Percentiles rank a stretch among this genome's conserved stretches.
phyloP scores from a whole-genome alignment of 495 filamentous ascomycete genomes.

The Hypoxylon crocopeplum region DNA sequence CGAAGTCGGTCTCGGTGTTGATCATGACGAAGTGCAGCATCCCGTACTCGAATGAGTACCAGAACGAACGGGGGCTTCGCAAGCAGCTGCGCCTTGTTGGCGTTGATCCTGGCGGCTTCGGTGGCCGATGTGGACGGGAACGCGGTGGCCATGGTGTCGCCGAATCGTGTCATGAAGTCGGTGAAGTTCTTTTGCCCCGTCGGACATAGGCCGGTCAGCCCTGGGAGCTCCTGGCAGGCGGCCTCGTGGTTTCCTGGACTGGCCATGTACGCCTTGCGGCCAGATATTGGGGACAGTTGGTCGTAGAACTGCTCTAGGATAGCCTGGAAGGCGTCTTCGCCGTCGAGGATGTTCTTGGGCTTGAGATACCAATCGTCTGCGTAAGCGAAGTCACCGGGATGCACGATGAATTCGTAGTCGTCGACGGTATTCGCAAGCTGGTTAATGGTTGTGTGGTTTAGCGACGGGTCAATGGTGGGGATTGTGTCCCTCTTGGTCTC shows the following conservation, averaged over 20 bases:
- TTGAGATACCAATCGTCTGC: conserved; percentile 56
- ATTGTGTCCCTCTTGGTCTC: conserved; percentile 60
- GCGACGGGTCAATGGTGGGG: conserved; percentile 58
- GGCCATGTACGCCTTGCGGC: conserved; percentile 53
- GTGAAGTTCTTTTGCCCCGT: conserved; percentile 67
- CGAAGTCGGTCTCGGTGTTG: conserved; percentile 63
- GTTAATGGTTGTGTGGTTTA: conserved; percentile 68
- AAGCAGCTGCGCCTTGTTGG: conserved; percentile 54
- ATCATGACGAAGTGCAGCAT: conserved; percentile 64
- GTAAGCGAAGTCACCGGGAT: conserved; percentile 60
- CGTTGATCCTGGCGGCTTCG: conserved; percentile 51
- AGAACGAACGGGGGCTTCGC: conserved; percentile 68
- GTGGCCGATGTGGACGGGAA: conserved; percentile 55
- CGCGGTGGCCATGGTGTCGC: conserved; percentile 55
- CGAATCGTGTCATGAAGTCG: conserved; percentile 63
- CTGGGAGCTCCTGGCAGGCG: conserved; percentile 49
- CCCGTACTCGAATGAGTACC: conserved; percentile 71
- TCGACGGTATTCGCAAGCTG: conserved; percentile 61
- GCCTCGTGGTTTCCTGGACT: conserved; percentile 56
- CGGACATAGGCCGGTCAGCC: conserved; percentile 55
- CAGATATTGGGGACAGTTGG: conserved; percentile 52
- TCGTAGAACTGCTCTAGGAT: conserved; percentile 53
- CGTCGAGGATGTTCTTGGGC: conserved; percentile 50
- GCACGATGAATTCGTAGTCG: conserved; percentile 66
- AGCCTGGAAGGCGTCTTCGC: conserved; percentile 50